phyloP scores from a whole-genome alignment of 2,329 filamentous ascomycete species.

The Botrytis squamosa region DNA sequence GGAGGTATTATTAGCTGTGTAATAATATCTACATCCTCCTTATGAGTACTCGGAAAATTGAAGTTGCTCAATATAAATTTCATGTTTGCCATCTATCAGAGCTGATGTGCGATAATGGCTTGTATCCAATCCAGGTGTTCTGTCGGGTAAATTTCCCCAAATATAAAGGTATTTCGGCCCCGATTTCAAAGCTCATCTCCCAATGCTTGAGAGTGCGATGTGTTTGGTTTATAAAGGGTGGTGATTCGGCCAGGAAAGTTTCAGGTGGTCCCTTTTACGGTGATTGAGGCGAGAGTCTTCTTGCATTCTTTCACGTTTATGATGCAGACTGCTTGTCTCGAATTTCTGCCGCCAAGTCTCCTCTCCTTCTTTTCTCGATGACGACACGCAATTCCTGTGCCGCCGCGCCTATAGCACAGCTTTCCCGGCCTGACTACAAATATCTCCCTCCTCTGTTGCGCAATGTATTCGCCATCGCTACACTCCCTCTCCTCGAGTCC shows the following conservation, averaged over 20 bases:
- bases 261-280: background rate
- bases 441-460: background rate
- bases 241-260: background rate
- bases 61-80: background rate
- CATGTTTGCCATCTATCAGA: background rate
- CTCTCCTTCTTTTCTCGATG: background rate
- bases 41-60: background rate
- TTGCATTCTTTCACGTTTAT: background rate
- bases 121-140: background rate
- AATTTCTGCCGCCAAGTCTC: background rate
- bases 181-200: background rate
- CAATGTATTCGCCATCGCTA: background rate
- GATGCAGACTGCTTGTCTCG: background rate
- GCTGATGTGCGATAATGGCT: background rate
- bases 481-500: background rate
- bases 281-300: background rate
- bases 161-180: background rate
- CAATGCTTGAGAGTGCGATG: background rate
- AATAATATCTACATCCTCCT: background rate
- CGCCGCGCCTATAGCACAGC: no score
- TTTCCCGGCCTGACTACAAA: background rate
- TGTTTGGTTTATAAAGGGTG: background rate
- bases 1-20: background rate
- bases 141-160: background rate
- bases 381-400: background rate